Percentiles rank a stretch among this genome's conserved stretches.
phyloP scores from a whole-genome alignment of 2,329 filamentous ascomycete genomes.

The Conoideocrella luteorostrata region DNA sequence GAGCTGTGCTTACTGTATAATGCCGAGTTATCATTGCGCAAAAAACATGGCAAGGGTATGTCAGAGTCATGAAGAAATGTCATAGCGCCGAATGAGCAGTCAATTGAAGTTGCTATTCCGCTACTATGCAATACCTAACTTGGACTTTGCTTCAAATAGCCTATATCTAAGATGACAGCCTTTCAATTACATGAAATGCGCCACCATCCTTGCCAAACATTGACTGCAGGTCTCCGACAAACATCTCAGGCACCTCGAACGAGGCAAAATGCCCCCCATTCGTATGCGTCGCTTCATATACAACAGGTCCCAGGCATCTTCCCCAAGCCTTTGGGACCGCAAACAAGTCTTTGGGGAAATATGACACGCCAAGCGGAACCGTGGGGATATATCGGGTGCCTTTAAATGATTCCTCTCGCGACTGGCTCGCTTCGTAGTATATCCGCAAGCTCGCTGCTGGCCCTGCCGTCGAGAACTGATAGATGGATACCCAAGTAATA shows the following conservation, averaged over 20 bases:
- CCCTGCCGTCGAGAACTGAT: conserved; percentile 63
- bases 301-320: conserved; percentile 52
- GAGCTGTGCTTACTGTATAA: too few species aligned
- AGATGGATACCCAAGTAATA: conserved; percentile 67
- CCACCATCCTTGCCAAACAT: conserved; percentile 48
- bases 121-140: too few species aligned
- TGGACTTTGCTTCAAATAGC: too few species aligned
- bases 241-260: conserved; percentile 47
- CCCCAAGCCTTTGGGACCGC: conserved; percentile 50
- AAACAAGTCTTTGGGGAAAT: conserved; percentile 53
- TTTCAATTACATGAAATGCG: too few species aligned
- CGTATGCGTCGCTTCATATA: conserved; percentile 45
- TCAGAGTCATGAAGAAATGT: too few species aligned
- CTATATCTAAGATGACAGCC: too few species aligned
- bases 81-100: too few species aligned
- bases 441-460: conserved; percentile 62
- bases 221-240: conserved; percentile 45
- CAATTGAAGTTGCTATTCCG: too few species aligned
- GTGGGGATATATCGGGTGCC: conserved; percentile 22
- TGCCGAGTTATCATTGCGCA: too few species aligned
- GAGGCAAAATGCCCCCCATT: conserved; percentile 57
- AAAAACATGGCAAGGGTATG: too few species aligned
- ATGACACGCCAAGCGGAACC: conserved; percentile 40
- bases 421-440: conserved; percentile 61
- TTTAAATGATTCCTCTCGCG: conserved; percentile 14